phyloP scores from a whole-genome alignment of 257 asterid species.

The Leptodermis oblonga region DNA sequence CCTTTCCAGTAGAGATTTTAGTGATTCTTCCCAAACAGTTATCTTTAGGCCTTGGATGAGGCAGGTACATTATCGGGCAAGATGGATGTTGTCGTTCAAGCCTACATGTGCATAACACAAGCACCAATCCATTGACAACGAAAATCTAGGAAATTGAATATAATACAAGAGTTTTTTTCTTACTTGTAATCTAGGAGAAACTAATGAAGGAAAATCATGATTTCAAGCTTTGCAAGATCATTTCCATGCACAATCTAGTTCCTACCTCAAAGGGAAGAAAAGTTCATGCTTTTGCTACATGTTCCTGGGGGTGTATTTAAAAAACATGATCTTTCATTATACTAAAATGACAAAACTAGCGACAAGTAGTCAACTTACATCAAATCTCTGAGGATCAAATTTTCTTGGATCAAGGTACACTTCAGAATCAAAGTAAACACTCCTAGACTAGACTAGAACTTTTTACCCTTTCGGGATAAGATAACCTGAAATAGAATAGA shows the following conservation, averaged over 20 bases:
- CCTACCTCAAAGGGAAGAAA: conserved; percentile 94
- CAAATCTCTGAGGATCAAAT: conserved; percentile 93
- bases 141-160: background rate
- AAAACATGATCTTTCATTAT: background rate
- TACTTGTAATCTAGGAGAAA: conserved; percentile 66
- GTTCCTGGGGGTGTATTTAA: conserved; percentile 37
- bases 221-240: conserved; percentile 88
- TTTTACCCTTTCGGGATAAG: conserved; percentile 90
- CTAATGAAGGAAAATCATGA: conserved; percentile 76
- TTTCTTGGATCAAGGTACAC: conserved; percentile 56
- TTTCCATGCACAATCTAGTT: conserved; percentile 84
- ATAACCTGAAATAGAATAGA: conserved; percentile 42
- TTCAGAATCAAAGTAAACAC: conserved; percentile 65
- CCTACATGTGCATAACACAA: conserved; percentile 29
- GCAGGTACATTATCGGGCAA: conserved; percentile 62
- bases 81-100: conserved; percentile 47
- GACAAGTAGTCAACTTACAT: conserved; percentile 44
- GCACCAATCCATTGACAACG: background rate
- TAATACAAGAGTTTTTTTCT: conserved; percentile 19
- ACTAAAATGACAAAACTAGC: too few species aligned
- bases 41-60: conserved; percentile 83
- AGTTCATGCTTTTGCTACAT: conserved; percentile 65
- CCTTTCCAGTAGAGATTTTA: conserved; percentile 29
- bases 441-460: conserved; percentile 74
- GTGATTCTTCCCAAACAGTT: conserved; percentile 61